Evolutionary conservation across 2,329 filamentous ascomycete species (phyloP), one percentile per base, ranked within the genome.

Genomic region (Fusarium sp.): DNA sequence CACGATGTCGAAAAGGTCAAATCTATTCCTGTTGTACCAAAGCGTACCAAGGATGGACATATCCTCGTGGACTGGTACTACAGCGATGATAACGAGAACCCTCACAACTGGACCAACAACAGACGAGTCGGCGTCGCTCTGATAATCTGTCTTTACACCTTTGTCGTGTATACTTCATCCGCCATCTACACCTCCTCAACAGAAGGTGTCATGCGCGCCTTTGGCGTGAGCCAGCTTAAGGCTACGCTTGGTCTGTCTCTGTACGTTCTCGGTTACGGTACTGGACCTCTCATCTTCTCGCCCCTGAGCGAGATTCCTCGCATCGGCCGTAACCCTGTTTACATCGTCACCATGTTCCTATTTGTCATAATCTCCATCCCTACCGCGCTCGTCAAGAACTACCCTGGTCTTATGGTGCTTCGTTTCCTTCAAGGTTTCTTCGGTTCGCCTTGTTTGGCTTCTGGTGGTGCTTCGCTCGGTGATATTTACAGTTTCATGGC

Each of bases 311-410:
- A 93, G 78, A 86, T 92, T 23, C 89, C 90, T 0, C 75, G 83
- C 45, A 85, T 92, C 51, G 91, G 91, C 4, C 83, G 91, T 8
- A 92, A 89, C 71, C 86, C 87, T 1, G 85, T 90, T 8, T 93
- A 93, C 77, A 85, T 91, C 36, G 76, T 86, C 68, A 90, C 89
- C 11, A 90, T 92, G 80, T 85, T 86, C 60, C 80, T 92, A 30
- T 93, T 92, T 75, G 87, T 91, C 49, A 84, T 92, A 63, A 77
- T 93, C 12, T 87, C 85, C 8, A 84, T 92, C 16, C 89, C 90
- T 0, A 87, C 89, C 0, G 87, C 89, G 0, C 76, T 92, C 0
- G 87, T 87, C 5, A 78, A 85, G 44, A 91, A 89, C 79, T 91
- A 89, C 53, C 79, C 86, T 0, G 88, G 88, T 0, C 81, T 93